A percentile compares a stretch with the other conserved stretches of the same genome.
These are phyloP conservation scores for Yarrowia bubula DNA, from an alignment of 805 yeast species.

Conservation along the genomic window DNA sequence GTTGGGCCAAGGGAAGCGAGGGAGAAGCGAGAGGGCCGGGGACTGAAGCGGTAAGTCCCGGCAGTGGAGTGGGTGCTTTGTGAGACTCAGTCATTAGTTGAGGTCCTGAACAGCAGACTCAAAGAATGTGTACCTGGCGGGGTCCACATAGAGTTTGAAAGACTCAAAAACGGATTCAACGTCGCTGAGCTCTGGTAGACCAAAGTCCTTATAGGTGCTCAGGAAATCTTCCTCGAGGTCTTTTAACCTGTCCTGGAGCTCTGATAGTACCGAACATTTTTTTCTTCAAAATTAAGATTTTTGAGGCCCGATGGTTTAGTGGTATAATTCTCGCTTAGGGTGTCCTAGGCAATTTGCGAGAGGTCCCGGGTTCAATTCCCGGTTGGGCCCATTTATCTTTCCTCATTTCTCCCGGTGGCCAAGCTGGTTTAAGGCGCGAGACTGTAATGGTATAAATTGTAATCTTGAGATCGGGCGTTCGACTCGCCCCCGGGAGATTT, in stretches of 20 bases:
- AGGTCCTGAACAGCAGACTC: no score
- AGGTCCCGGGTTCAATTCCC: slow-evolving; percentile 28
- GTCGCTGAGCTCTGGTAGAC: no score
- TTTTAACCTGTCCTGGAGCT: background rate
- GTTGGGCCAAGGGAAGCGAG: no score
- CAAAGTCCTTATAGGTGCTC: no score
- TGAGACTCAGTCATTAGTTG: no score
- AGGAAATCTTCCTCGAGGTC: no score
- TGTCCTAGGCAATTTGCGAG: slow-evolving; percentile 26
- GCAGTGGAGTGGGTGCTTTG: no score
- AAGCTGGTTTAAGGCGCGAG: slow-evolving; percentile 43
- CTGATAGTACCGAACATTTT: background rate
- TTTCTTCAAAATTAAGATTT: background rate
- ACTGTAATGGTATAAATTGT: slow-evolving; percentile 39
- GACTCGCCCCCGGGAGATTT: slow-evolving; percentile 40
- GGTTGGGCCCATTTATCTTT: slow-evolving; percentile 17
- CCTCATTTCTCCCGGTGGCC: slow-evolving; percentile 39
- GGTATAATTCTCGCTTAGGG: slow-evolving; percentile 27
- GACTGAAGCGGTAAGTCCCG: no score
- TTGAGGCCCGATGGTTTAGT: slow-evolving; percentile 26
- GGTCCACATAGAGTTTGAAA: no score
- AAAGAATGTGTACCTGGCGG: no score
- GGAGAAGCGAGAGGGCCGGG: no score
- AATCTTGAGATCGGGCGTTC: slow-evolving; percentile 41
- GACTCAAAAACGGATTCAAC: no score